These are phyloP conservation scores for Amaranthus tricolor DNA, from an alignment of 179 eudicot genomes.

Conservation along the genomic window DNA sequence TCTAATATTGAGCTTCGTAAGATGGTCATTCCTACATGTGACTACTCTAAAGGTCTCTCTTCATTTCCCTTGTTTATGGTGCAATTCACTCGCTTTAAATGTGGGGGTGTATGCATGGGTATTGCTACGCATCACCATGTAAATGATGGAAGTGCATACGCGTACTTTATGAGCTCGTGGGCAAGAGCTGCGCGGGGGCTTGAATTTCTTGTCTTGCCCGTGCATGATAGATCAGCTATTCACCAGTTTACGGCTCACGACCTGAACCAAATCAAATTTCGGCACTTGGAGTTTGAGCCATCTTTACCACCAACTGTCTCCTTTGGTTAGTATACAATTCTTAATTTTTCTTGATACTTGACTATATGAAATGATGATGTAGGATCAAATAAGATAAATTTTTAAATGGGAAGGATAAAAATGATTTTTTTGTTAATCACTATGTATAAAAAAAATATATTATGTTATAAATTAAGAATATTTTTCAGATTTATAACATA, in stretches of 20 bases:
- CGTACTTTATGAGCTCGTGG: constrained; percentile 65
- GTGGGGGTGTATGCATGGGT: constrained; percentile 74
- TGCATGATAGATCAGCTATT: constrained; percentile 48
- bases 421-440: too few relatives aligned
- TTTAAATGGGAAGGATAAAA: too few relatives aligned
- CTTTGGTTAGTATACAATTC: neutral
- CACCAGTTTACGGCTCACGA: constrained; percentile 50
- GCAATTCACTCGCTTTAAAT: constrained; percentile 68
- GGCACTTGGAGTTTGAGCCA: constrained; percentile 43
- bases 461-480: too few relatives aligned
- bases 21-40: constrained; percentile 1
- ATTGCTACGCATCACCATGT: constrained; percentile 69
- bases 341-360: neutral
- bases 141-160: constrained; percentile 58
- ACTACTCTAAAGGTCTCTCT: neutral
- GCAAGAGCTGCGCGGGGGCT: constrained; percentile 70
- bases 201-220: constrained; percentile 49
- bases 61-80: constrained; percentile 1
- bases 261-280: constrained; percentile 57
- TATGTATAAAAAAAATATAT: too few relatives aligned
- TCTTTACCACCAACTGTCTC: neutral
- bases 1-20: neutral
- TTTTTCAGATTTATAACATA: too few relatives aligned
- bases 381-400: neutral
- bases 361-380: neutral